phyloP scores from a whole-genome alignment of 768 basidiomycete species.

The Boletales sp. region DNA sequence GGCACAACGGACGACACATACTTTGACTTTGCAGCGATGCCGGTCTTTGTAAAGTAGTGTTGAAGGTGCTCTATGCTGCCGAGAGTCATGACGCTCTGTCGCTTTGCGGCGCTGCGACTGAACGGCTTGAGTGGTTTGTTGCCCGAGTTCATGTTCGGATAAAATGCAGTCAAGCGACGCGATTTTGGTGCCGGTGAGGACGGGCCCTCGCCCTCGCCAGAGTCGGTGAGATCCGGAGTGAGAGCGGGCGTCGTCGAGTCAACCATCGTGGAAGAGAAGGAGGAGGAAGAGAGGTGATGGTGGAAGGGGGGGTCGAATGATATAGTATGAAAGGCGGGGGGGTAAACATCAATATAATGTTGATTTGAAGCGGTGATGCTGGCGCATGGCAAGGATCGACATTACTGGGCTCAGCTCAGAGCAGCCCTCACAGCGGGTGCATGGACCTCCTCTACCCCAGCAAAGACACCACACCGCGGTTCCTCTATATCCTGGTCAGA shows the following conservation, averaged over 20 bases:
- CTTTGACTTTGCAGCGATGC: slow-evolving; percentile 70
- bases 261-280: slow-evolving; percentile 20
- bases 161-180: slow-evolving; percentile 72
- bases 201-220: slow-evolving; percentile 40
- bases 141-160: slow-evolving; percentile 65
- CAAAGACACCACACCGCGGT: slow-evolving; percentile 41
- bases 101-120: slow-evolving; percentile 86
- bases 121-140: slow-evolving; percentile 83
- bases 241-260: slow-evolving; percentile 48
- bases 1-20: slow-evolving; percentile 35
- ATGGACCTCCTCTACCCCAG: slow-evolving; percentile 64
- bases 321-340: not conserved
- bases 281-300: slow-evolving; percentile 13
- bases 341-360: slow-evolving; percentile 1
- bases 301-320: slow-evolving; percentile 10
- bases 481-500: slow-evolving; percentile 63
- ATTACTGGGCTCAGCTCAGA: slow-evolving; percentile 79
- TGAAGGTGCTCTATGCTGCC: slow-evolving; percentile 97
- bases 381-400: slow-evolving; percentile 57
- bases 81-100: slow-evolving; percentile 89
- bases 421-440: slow-evolving; percentile 66
- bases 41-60: slow-evolving; percentile 90
- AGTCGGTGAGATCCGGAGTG: slow-evolving; percentile 61
- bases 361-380: slow-evolving; percentile 20
- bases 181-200: slow-evolving; percentile 40